Percentiles rank a stretch among this genome's conserved stretches.
Conservation (phyloP, 2,329 filamentous ascomycete species). For the Leptodontidium sp. region DNA sequence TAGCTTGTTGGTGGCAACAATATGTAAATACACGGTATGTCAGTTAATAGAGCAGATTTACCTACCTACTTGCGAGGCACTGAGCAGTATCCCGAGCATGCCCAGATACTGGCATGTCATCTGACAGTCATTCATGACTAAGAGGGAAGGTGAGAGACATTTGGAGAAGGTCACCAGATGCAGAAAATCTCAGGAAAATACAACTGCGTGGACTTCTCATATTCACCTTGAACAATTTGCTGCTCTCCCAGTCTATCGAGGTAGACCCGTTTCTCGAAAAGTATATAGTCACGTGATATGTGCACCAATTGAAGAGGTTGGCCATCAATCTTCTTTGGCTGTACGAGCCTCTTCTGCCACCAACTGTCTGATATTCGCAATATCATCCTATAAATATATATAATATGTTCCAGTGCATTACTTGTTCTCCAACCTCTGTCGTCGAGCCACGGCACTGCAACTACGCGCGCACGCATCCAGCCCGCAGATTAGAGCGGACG, state of each 20-base stretch:
- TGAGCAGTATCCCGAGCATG: neutral
- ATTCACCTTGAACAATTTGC: too few species aligned
- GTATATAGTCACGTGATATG: too few species aligned
- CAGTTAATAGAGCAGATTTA: too few species aligned
- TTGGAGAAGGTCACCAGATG: neutral
- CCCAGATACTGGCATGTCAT: neutral
- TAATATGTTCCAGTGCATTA: neutral
- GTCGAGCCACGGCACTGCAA: neutral
- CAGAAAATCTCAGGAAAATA: neutral
- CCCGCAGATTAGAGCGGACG: slow-evolving; percentile 8
- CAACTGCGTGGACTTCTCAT: neutral
- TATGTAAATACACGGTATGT: too few species aligned
- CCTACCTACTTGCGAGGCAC: too few species aligned
- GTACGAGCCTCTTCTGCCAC: neutral
- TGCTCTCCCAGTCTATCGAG: too few species aligned
- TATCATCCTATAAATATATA: neutral
- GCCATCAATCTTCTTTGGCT: neutral
- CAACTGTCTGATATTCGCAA: too few species aligned
- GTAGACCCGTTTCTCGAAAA: too few species aligned
- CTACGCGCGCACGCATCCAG: neutral
- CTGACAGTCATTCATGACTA: neutral
- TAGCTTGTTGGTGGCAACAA: too few species aligned
- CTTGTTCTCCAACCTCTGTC: neutral
- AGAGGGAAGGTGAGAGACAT: neutral
- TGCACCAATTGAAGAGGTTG: neutral